Base-by-base conservation (phyloP, 2,329 filamentous ascomycete species). In the Purpureocillium takamizusanense region DNA sequence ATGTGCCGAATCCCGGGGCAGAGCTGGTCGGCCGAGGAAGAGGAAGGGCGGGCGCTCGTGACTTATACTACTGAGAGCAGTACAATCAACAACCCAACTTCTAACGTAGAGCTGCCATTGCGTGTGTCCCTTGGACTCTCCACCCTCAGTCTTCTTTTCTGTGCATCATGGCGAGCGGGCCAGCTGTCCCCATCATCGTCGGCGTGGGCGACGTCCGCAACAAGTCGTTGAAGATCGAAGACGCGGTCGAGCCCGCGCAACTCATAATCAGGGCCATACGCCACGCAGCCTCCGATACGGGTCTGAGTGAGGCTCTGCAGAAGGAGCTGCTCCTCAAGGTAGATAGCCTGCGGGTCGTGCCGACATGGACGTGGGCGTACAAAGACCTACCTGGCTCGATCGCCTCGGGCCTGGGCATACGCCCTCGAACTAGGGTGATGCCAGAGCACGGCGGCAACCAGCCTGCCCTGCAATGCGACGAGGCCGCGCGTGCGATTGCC, bases 301-400 rank as follows among this genome's bases (percentile, higher is more conserved):
- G 48, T 52, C 11, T 48, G 52, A 2, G 37, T 49, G 6, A 45
- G 46, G 18, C 35, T 3, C 29, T 39, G 11, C 39, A 36, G n/a
- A 14, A 35, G 15, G 15, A 28, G 3, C 27, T 46, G 11, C 18
- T 41, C 12, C 10, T 49, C 0, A 31, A 57, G 1, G 70, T 80
- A 37, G 77, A 82, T 50, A 75, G 70, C 46, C 62, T 83, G 33
- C 63, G 70, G 32, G 68, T 81, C 4, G 76, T 82, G 9, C 67
- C 65, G 31, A 75, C 74, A 0, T 83, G 78, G 78, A 81, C 78
- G 0, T 82, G 78, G 78, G 69, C 72, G 1, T 83, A 83, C 50
- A 56, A 64, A 1, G 70, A 83, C 50, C 55, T 82, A 2, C 75
- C 78, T 0, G 64, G 62, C 5, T 56, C 76, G 1, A 51, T 84